These are phyloP conservation scores for Herpetomonas samuelpessoai DNA, from an alignment of 208 protist species.

Conservation along the genomic window DNA sequence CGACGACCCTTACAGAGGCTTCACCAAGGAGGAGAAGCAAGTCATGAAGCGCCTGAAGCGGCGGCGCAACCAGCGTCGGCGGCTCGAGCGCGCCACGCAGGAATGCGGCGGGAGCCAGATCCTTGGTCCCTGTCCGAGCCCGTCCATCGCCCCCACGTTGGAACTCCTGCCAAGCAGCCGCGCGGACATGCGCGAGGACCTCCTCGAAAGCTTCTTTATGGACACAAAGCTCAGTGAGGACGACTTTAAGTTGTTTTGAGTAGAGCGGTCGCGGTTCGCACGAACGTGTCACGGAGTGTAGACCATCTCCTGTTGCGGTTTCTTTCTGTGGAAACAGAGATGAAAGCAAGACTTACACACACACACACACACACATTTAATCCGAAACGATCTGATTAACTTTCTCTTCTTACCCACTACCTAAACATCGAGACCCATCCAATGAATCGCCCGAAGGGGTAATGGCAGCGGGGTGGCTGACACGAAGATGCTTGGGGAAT, in stretches of 20 bases:
- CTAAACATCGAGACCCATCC: too few species aligned
- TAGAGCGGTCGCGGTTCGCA: too few species aligned
- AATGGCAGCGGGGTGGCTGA: too few species aligned
- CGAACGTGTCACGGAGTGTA: too few species aligned
- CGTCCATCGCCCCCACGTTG: constrained; percentile 33
- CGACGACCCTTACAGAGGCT: neutral
- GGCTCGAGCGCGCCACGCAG: constrained; percentile 13
- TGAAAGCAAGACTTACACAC: too few species aligned
- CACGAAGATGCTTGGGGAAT: too few species aligned
- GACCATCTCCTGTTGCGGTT: too few species aligned
- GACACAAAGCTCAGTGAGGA: constrained; percentile 39
- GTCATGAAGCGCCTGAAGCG: constrained; percentile 13
- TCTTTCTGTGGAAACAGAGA: too few species aligned
- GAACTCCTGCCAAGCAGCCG: constrained; percentile 54
- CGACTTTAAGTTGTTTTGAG: constrained; percentile 28
- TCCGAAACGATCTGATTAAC: too few species aligned
- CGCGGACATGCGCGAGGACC: constrained; percentile 47
- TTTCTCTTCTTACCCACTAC: too few species aligned
- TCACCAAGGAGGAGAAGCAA: constrained; percentile 12
- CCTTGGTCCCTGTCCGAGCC: constrained; percentile 39
- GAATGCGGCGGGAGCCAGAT: constrained; percentile 48
- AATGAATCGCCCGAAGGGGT: too few species aligned
- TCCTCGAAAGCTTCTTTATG: constrained; percentile 54
- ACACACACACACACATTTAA: too few species aligned
- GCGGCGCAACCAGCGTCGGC: constrained; percentile 22